Evolutionary conservation across 2,329 filamentous ascomycete species (phyloP), one percentile per base, ranked within the genome.

Genomic region (Botrytis porri): DNA sequence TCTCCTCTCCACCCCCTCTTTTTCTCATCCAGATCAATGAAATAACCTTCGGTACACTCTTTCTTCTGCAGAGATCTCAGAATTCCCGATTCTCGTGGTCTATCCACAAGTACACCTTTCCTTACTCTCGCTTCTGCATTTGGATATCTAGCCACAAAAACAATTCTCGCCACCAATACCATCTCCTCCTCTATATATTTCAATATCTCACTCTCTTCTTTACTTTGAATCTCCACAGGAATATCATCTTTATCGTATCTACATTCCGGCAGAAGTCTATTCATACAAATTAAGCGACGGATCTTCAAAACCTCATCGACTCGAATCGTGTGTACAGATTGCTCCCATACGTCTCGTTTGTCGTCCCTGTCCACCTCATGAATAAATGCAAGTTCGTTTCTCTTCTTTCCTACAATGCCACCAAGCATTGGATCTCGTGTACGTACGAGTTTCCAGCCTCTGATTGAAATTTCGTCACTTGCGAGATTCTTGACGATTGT

Each of bases 221-320:
- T 37, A 10, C n/a, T n/a, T 70, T 41, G 25, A 43, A 39, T 20
- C 20, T 0, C 79, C 9, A 45, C 7, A 7, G 70, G 41, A 48
- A 59, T 57, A 4, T 62, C 82, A 5, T 32, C 22, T 69, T 37
- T 71, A 14, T 39, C 61, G 70, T 59, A 66, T 54, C 35, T 65
- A 41, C 48, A 82, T 0, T 79, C 74, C 0, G 86, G 85, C 48
- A 84, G 88, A 0, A 80, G 75, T 0, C 83, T 79, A 73, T 92
- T 93, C 0, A 90, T 93, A 1, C 85, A 80, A 0, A 84, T 77
- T 0, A 92, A 79, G 0, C 78, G 77, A 0, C 87, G 81, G 20
- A 83, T 81, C 1, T 80, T 75, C 4, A 82, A 76, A 0, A 90
- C 81, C 0, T 82, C 74, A 0, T 76, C 69, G 0, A 85, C 71